A percentile compares a stretch with the other conserved stretches of the same genome.
phyloP scores from a whole-genome alignment of 352 stramenopile species.

The Pythium myriotylum region DNA sequence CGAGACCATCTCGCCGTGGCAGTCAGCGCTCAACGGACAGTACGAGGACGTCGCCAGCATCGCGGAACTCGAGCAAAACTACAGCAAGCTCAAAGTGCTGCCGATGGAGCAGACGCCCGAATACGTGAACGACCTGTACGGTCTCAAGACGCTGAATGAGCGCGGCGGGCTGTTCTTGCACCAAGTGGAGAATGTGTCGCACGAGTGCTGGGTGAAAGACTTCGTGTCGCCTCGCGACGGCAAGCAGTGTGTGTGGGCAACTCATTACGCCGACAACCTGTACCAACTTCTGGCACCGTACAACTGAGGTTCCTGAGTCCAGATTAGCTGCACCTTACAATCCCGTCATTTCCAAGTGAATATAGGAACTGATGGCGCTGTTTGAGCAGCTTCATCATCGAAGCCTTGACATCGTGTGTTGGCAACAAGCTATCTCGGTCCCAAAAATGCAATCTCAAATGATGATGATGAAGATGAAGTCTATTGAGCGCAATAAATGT shows the following conservation, averaged over 20 bases:
- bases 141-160: slow-evolving; percentile 36
- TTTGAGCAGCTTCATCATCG: too few species aligned
- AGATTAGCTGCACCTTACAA: too few species aligned
- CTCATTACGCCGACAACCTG: too few species aligned
- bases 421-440: too few species aligned
- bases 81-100: slow-evolving; percentile 34
- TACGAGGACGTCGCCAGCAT: slow-evolving; percentile 37
- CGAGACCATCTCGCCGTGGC: slow-evolving; percentile 45
- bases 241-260: slow-evolving; percentile 15
- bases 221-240: background rate
- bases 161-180: slow-evolving; percentile 33
- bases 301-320: too few species aligned
- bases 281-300: too few species aligned
- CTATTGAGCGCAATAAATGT: too few species aligned
- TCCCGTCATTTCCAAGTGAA: too few species aligned
- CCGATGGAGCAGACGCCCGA: slow-evolving; percentile 41
- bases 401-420: too few species aligned
- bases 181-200: slow-evolving; percentile 27
- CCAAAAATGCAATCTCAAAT: too few species aligned
- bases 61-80: slow-evolving; percentile 32
- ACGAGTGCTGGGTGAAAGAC: slow-evolving; percentile 41
- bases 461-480: too few species aligned
- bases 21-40: slow-evolving; percentile 33
- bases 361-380: too few species aligned
- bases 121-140: slow-evolving; percentile 43